phyloP scores from a whole-genome alignment of 1,284 basidiomycete species.

The Microbotryomycetes sp. region DNA sequence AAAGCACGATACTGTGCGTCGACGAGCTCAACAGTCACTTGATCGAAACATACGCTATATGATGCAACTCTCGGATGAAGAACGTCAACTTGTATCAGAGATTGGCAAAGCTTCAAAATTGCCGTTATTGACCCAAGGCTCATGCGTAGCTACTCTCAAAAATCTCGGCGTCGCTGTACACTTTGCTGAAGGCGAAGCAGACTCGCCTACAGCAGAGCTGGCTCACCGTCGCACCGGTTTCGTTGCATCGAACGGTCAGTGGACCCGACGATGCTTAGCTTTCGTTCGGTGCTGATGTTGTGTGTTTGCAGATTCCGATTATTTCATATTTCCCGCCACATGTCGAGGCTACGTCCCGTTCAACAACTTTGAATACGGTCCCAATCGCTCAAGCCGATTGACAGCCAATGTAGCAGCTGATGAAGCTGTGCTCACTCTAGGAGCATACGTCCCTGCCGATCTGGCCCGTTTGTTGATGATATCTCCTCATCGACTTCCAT shows the following conservation, averaged over 20 bases:
- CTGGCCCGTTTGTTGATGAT: conserved; percentile 63
- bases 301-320: conserved; percentile 22
- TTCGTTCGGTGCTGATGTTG: conserved; percentile 54
- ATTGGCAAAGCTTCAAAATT: conserved; percentile 4
- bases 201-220: conserved; percentile 74
- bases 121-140: conserved; percentile 18
- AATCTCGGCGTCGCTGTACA: conserved; percentile 49
- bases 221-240: conserved; percentile 67
- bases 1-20: conserved; percentile 23
- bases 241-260: conserved; percentile 38
- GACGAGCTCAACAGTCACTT: conserved; percentile 19
- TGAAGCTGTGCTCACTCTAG: conserved; percentile 45
- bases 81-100: neutral
- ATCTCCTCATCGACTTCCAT: conserved; percentile 64
- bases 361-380: conserved; percentile 41
- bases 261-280: conserved; percentile 49
- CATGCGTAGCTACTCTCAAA: conserved; percentile 13
- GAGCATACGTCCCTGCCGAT: conserved; percentile 57
- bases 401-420: conserved; percentile 12
- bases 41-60: conserved; percentile 21
- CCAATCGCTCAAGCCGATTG: conserved; percentile 1
- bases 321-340: conserved; percentile 25
- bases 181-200: conserved; percentile 78
- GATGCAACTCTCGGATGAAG: conserved; percentile 4
- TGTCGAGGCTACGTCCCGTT: conserved; percentile 35